Evolutionary conservation across 2,329 filamentous ascomycete genomes (phyloP), one percentile per base, ranked within the genome.

Genomic region (Penicillium sp.): DNA sequence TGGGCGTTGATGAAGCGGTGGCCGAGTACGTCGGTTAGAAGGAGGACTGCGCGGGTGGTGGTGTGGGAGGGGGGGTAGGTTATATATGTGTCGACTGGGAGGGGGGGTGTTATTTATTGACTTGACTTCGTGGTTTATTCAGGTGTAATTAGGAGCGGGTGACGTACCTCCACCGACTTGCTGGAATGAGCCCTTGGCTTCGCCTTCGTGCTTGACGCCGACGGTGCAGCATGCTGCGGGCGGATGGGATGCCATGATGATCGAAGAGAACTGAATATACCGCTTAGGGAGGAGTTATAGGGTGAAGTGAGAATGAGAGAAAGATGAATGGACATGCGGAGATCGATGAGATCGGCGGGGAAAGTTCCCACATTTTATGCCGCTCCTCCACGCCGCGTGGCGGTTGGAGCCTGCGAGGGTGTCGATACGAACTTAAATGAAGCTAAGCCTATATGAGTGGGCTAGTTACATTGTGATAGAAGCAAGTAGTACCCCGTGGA

Each of bases 1-100:
- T 67, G 66, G 33, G 63, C 59, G 14, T 67, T 63, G 36, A 64
- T 60, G 50, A 63, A 66, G n/a, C 59, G 60, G 24, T 68, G 64
- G 19, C 64, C 63, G 36, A 68, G 59, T 11, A 64, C 64, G 53
- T 67, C 60, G 1, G 64, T 64, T 9, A 63, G 53, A 1, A 66
- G 27, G 6, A 68, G 63, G 36, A 64, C 62, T 10, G 60, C 61
- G 24, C 50, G 57, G 18, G 62, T 60, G 27, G 54, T 60, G 4
- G 59, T 56, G 19, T 18, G 33, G 44, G 58, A 31, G 40, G 36
- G 16, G 11, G 60, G 61, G 33, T 44, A 55, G 16, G 56, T 41
- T 18, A 67, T 22, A 18, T 67, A 66, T 27, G 55, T 41, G 16
- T 66, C 64, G 18, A 63, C 65, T 67, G 36, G 4, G 36, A 14